Evolutionary conservation across 352 stramenopile genomes (phyloP), one percentile per base, ranked within the genome.

Genomic region (Pythium grandisporangium): DNA sequence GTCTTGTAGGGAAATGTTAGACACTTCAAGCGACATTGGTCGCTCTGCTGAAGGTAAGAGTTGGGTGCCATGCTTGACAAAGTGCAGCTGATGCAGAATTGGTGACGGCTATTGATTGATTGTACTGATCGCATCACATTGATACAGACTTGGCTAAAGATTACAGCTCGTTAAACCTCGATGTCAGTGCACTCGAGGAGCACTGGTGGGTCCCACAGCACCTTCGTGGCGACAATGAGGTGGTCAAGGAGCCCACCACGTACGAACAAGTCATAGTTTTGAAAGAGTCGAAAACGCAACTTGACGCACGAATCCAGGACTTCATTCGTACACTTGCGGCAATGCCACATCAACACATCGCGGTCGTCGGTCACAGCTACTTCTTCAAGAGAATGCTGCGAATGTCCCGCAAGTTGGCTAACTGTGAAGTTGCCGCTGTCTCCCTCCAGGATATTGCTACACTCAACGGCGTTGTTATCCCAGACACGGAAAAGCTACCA

Each of bases 361-460:
- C 70, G 17, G 53, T 93, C 35, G 74, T 93, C 21, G 75, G 80
- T 16, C 80, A 93, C 55, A 91, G 78, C 30, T 68, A 70, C 23
- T 93, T 75, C 53, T 91, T 93, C 58, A 93, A 90, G 47, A 69
- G 73, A 13, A 82, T 89, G 77, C 63, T 90, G 20, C 59, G 62
- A 16, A 88, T 89, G 71, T 71, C 49, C 34, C 66, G 73, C 5
- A 91, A 93, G 45, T 67, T 91, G 14, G 53, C 54, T 45, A 93
- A 93, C 51, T 93, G 80, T 42, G 77, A 93, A 32, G 55, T 93
- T n/a, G 53, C 61, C 6, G 60, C 71, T 26, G 72, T 66, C 12
- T 51, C 54, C 0, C 47, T 81, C 5, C 16, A 22, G 10, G 56
- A 72, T 2, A 16, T 74, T 13, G 61, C 46, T 1, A 11, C 36